These are phyloP conservation scores for Hypoxylon perforatum DNA, from an alignment of 495 filamentous ascomycete genomes.

Conservation along the genomic window DNA sequence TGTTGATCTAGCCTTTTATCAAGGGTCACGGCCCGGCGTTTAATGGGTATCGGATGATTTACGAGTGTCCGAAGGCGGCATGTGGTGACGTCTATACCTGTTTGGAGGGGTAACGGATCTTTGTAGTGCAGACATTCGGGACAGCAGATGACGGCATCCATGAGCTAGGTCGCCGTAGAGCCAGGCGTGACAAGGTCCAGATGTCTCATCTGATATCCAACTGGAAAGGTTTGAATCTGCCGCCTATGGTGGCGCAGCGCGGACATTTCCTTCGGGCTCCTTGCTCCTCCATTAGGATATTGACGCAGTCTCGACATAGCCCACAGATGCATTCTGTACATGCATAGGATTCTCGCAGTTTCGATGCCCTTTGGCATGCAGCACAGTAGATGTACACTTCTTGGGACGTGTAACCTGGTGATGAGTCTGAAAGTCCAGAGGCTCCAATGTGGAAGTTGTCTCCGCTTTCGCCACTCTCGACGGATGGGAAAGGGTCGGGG, in stretches of 20 bases:
- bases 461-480: constrained; percentile 72
- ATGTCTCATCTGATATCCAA: constrained; percentile 67
- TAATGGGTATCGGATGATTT: constrained; percentile 6
- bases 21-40: constrained; percentile 8
- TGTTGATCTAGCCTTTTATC: constrained; percentile 11
- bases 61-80: constrained; percentile 1
- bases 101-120: neutral
- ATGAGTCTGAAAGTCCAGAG: constrained; percentile 64
- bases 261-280: constrained; percentile 71
- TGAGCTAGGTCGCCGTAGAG: constrained; percentile 1
- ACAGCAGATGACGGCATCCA: neutral
- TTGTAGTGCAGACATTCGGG: constrained; percentile 1
- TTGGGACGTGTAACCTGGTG: constrained; percentile 64
- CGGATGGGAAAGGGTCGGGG: constrained; percentile 83
- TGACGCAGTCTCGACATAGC: constrained; percentile 85
- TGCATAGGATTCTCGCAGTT: constrained; percentile 83
- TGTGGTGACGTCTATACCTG: neutral
- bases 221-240: constrained; percentile 75
- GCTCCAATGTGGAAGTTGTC: constrained; percentile 73
- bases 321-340: constrained; percentile 96
- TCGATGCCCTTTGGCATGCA: constrained; percentile 76
- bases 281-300: constrained; percentile 75
- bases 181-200: constrained; percentile 2
- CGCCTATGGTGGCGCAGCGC: constrained; percentile 72
- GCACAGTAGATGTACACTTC: constrained; percentile 90